These are phyloP conservation scores for Cercophora newfieldiana DNA, from an alignment of 495 filamentous ascomycete species.

Conservation along the genomic window DNA sequence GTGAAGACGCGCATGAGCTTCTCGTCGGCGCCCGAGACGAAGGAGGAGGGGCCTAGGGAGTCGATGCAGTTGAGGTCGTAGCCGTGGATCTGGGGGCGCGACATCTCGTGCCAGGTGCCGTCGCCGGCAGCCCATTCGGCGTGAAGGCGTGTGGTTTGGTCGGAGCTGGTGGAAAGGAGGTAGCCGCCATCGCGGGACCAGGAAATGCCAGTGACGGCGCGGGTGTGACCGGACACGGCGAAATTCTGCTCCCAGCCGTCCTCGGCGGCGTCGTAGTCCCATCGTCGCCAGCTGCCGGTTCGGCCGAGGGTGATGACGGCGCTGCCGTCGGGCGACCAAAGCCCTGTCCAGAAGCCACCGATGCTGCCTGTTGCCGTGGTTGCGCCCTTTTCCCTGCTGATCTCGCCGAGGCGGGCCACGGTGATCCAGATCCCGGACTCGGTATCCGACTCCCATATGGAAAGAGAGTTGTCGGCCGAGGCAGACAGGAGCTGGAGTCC, in stretches of 20 bases:
- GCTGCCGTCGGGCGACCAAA: slow-evolving; percentile 82
- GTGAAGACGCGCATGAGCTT: slow-evolving; percentile 95
- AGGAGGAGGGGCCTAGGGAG: slow-evolving; percentile 65
- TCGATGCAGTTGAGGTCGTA: slow-evolving; percentile 97
- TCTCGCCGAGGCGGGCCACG: slow-evolving; percentile 80
- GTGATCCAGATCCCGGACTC: slow-evolving; percentile 89
- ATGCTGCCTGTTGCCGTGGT: slow-evolving; percentile 94
- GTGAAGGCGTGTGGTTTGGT: slow-evolving; percentile 93
- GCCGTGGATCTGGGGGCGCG: slow-evolving; percentile 94
- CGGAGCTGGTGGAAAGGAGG: slow-evolving; percentile 81
- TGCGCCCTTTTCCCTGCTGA: slow-evolving; percentile 88
- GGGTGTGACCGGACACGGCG: slow-evolving; percentile 82
- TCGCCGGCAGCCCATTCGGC: slow-evolving; percentile 68
- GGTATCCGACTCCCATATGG: slow-evolving; percentile 84
- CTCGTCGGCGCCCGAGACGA: slow-evolving; percentile 96
- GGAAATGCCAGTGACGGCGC: slow-evolving; percentile 71
- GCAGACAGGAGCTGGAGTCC: slow-evolving; percentile 78
- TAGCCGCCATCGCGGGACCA: slow-evolving; percentile 86
- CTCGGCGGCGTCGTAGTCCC: slow-evolving; percentile 52
- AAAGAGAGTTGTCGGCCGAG: slow-evolving; percentile 92
- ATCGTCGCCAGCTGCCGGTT: slow-evolving; percentile 90
- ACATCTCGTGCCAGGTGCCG: slow-evolving; percentile 86
- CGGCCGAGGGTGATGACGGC: slow-evolving; percentile 79
- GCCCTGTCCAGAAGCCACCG: slow-evolving; percentile 92
- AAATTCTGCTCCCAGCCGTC: slow-evolving; percentile 74